Conservation (phyloP, 2,329 filamentous ascomycete genomes). For the Sclerotinia borealis region DNA sequence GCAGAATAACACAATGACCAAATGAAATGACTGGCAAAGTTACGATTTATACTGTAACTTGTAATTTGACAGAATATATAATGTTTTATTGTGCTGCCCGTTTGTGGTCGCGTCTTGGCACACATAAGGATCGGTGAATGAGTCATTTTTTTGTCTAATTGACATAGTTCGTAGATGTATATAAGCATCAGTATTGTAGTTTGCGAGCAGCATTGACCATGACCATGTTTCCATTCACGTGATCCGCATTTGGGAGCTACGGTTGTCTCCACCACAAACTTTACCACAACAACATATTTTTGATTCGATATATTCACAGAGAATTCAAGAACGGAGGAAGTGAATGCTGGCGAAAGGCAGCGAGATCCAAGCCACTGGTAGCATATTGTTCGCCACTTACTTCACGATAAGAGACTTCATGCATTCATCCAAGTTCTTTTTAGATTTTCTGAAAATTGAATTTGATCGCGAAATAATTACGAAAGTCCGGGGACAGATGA, state of each 20-base stretch:
- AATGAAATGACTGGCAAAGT: neutral
- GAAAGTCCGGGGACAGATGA: conserved; percentile 11
- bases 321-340: no score
- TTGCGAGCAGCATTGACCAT: neutral
- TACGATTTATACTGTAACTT: neutral
- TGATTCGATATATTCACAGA: neutral
- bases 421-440: neutral
- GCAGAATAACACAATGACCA: neutral
- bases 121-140: neutral
- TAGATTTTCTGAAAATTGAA: neutral
- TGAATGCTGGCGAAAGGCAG: neutral
- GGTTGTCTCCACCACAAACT: neutral
- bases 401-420: neutral
- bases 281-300: neutral
- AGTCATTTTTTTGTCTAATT: neutral
- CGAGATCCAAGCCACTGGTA: neutral
- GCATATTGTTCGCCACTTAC: neutral
- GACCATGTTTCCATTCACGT: neutral
- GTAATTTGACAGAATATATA: neutral
- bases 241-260: no score
- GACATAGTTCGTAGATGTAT: neutral
- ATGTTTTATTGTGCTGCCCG: no score
- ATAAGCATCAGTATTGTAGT: no score
- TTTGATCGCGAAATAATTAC: neutral
- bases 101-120: neutral